Evolutionary conservation across 305 asterid genomes (phyloP).

Genomic region (Fraxinus angustifolia): DNA sequence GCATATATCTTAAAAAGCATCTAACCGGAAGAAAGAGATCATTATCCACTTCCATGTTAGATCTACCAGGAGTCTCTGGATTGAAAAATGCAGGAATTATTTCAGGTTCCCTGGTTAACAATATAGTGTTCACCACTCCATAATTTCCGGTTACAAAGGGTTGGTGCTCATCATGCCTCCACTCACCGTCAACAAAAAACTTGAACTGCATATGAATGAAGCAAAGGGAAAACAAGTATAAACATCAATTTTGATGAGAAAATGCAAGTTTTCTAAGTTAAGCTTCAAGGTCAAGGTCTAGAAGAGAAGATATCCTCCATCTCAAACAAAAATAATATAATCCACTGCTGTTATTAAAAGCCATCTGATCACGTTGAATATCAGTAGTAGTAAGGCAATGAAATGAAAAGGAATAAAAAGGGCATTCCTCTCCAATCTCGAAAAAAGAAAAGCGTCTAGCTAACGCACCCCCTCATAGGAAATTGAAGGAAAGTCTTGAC

Average conservation of each 20-base stretch:
- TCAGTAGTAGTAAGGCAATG: background rate
- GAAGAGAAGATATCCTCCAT: constrained; percentile 8
- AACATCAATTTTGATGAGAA: background rate
- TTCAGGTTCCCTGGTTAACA: constrained; percentile 54
- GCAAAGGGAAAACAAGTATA: constrained; percentile 15
- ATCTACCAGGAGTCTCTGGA: constrained; percentile 41
- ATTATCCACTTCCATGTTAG: constrained; percentile 62
- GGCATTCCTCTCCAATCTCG: background rate
- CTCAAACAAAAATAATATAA: background rate
- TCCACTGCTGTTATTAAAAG: constrained; percentile 13
- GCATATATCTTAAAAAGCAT: constrained; percentile 6
- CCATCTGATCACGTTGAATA: background rate
- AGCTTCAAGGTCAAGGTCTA: background rate
- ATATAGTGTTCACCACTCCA: constrained; percentile 63
- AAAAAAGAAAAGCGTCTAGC: background rate
- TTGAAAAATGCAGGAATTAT: constrained; percentile 35
- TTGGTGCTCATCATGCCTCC: constrained; percentile 67
- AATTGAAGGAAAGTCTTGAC: background rate
- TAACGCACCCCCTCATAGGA: background rate
- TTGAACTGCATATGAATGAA: constrained; percentile 47
- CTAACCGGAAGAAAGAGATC: constrained; percentile 55
- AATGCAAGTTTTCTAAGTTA: background rate
- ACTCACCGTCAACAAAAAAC: constrained; percentile 66
- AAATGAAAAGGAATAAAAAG: constrained; percentile 3
- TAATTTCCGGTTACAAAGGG: constrained; percentile 53